Base-by-base conservation (phyloP, 108 stramenopile genomes). In the Pseudonitzschia multistriata region DNA sequence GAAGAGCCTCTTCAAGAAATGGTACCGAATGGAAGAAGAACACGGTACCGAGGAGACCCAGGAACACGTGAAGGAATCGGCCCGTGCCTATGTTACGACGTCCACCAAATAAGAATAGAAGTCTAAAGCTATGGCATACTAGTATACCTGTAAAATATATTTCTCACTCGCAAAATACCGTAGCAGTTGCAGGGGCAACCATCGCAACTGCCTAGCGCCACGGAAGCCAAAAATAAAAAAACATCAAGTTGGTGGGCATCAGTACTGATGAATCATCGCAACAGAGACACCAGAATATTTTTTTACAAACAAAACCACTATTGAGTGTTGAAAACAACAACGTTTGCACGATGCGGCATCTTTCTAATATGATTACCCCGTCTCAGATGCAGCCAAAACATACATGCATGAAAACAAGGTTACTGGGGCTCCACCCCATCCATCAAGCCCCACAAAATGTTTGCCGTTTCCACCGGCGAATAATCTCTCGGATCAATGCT, bases 1-100 rank as follows among this genome's bases (percentile, higher is more conserved):
- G 93, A 98, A 98, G 80, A 90, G 83, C 52, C 74, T 98, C 21
- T 97, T 98, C 83, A 96, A 97, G 81, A 97, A 97, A 64, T 97
- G 95, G 92, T 93, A 90, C 63, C 77, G 84, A 22, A 81, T 97
- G 37, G 98, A 98, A 80, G 88, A 96, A 63, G 81, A 84, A 27
- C 86, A 96, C 68, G 98, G 98, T 0, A 80, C 87, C 42, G 88
- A 81, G 47, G 83, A 83, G 3, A 81, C 69, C 7, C 82, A 78
- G 56, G 87, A 96, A 54, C 70, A 70, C n/a, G 97, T 98, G 49
- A 96, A 97, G 83, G 85, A 81, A n/a, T 87, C 91, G 66, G 98
- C 98, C 2, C 77, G 88, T 65, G 84, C 81, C 24, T 98, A 90
- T 70, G 98, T 98, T 59, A 59, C 57, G 31, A 33, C 57, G 6